Conservation (phyloP, 371 early-diverging fungal genomes). For the Rhizopus microsporus region DNA sequence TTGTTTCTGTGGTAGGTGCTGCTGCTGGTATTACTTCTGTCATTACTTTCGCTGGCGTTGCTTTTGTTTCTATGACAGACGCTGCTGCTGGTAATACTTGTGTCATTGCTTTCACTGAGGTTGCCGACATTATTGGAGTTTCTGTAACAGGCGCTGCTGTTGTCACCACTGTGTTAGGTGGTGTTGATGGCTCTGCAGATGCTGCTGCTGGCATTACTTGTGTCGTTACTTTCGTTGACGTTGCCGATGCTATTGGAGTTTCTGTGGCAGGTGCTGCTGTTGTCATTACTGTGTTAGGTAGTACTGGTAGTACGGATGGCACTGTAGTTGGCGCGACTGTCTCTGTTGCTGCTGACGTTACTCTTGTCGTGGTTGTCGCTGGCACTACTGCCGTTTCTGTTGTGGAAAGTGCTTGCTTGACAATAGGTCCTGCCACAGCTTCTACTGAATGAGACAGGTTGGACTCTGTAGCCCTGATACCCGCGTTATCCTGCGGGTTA, state of each 20-base stretch:
- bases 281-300: too few relatives aligned
- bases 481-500: too few relatives aligned
- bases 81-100: neutral
- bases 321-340: neutral
- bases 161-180: too few relatives aligned
- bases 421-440: too few relatives aligned
- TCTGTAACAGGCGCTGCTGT: neutral
- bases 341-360: neutral
- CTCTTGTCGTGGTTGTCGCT: neutral
- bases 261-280: too few relatives aligned
- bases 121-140: neutral
- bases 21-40: neutral
- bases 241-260: neutral
- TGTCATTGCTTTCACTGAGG: neutral
- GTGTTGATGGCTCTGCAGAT: too few relatives aligned
- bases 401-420: neutral
- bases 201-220: neutral
- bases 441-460: too few relatives aligned
- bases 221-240: too few relatives aligned
- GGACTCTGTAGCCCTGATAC: too few relatives aligned
- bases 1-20: neutral
- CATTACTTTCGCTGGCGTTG: neutral
- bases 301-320: too few relatives aligned
- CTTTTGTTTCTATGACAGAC: neutral
- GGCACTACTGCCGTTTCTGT: constrained; percentile 1